Conservation (phyloP, 1,139 yeast species). For the Yarrowia galli region DNA sequence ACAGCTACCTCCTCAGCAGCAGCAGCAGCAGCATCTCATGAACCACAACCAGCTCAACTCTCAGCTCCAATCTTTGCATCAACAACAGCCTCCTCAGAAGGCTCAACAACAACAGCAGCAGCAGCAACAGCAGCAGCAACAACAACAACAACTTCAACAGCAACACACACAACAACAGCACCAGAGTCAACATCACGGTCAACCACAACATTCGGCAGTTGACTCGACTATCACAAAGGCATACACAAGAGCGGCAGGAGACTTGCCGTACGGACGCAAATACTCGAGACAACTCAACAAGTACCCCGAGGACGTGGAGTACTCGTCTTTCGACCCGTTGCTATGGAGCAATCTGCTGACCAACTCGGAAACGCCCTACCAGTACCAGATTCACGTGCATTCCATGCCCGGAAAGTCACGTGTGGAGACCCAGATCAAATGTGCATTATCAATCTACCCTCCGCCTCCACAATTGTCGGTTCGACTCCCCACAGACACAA, state of each 20-base stretch:
- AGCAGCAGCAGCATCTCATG: conserved; percentile 17
- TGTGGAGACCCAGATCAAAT: conserved; percentile 93
- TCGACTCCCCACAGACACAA: conserved; percentile 84
- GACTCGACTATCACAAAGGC: conserved; percentile 17
- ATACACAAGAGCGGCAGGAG: conserved; percentile 29
- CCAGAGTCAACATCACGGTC: not conserved
- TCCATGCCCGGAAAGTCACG: conserved; percentile 82
- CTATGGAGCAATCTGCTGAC: conserved; percentile 12
- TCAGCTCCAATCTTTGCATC: conserved; percentile 19
- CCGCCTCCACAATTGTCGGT: conserved; percentile 74
- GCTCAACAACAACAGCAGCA: conserved; percentile 6
- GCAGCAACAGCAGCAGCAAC: not conserved
- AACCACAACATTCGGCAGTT: not conserved
- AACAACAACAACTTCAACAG: too few relatives aligned
- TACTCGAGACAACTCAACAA: conserved; percentile 33
- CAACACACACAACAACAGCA: too few relatives aligned
- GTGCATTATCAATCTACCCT: conserved; percentile 70
- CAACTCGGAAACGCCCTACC: conserved; percentile 46
- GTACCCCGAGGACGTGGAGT: conserved; percentile 36
- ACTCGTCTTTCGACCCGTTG: conserved; percentile 11
- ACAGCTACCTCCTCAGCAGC: conserved; percentile 7
- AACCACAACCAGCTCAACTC: conserved; percentile 7
- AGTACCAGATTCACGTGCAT: conserved; percentile 63
- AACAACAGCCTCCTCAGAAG: conserved; percentile 22
- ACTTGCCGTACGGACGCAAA: conserved; percentile 29